Conservation (phyloP, 129 eudicot genomes). For the Oenanthe sinensis region DNA sequence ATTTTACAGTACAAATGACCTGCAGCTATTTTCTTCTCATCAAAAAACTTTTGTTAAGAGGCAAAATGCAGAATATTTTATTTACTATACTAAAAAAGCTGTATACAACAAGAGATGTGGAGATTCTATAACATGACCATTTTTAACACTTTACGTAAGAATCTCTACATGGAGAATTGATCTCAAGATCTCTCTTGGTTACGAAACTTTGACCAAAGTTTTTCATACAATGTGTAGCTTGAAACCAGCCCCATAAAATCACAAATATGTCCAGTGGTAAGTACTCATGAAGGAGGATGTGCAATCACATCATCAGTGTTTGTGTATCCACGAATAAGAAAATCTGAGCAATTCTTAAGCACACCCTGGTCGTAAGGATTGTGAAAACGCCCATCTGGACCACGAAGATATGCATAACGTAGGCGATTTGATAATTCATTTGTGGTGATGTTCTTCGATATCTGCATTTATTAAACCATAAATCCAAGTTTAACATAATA, state of each 20-base stretch:
- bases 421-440: slow-evolving; percentile 64
- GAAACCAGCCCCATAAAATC: background rate
- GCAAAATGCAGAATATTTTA: background rate
- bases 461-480: slow-evolving; percentile 34
- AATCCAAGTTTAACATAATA: background rate
- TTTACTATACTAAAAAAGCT: background rate
- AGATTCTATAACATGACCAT: background rate
- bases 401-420: slow-evolving; percentile 74
- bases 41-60: background rate
- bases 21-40: background rate
- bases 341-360: slow-evolving; percentile 79
- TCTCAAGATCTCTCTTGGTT: background rate
- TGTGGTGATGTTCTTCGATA: slow-evolving; percentile 80
- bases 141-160: background rate
- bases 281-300: slow-evolving; percentile 60
- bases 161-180: background rate
- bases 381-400: slow-evolving; percentile 66
- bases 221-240: background rate
- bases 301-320: slow-evolving; percentile 66
- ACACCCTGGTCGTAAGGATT: slow-evolving; percentile 89
- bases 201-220: background rate
- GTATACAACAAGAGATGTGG: background rate
- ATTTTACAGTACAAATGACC: background rate
- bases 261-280: slow-evolving; percentile 20
- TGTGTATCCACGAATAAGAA: slow-evolving; percentile 61